Conservation (phyloP, 1,284 basidiomycete genomes). For the Peniophora sp. region DNA sequence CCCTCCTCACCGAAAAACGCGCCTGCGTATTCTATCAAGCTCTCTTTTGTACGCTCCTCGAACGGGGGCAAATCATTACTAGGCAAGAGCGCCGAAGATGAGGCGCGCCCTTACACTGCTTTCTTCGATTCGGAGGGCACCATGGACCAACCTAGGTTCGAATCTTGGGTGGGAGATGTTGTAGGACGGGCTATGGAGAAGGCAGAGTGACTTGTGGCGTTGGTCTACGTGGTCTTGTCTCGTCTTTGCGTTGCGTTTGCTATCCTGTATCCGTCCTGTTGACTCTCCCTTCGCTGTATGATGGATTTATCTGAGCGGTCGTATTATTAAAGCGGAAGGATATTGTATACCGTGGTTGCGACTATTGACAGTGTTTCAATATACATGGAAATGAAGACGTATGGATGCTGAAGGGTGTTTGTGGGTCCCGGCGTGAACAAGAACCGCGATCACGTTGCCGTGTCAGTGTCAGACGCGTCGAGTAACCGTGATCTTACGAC, state of each 20-base stretch:
- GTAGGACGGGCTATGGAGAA: constrained; percentile 36
- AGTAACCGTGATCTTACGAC: no score
- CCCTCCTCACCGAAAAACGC: constrained; percentile 32
- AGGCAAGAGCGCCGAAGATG: constrained; percentile 49
- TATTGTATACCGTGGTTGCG: no score
- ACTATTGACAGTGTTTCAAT: no score
- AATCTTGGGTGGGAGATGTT: constrained; percentile 63
- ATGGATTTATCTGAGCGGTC: no score
- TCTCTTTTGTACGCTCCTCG: constrained; percentile 67
- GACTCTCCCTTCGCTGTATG: no score
- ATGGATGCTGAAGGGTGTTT: no score
- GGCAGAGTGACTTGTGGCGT: constrained; percentile 9
- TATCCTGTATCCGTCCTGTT: no score
- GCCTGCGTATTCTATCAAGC: constrained; percentile 56
- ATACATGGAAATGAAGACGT: no score
- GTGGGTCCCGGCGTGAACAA: no score
- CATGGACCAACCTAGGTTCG: constrained; percentile 63
- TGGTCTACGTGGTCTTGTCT: constrained; percentile 5
- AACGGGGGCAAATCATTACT: constrained; percentile 72
- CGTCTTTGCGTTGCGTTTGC: constrained; percentile 1
- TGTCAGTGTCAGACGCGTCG: no score
- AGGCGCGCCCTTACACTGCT: constrained; percentile 45
- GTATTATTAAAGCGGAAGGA: no score
- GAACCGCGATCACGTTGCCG: no score
- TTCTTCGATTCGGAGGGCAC: constrained; percentile 70